These are phyloP conservation scores for Solanum chacoense DNA, from an alignment of 305 asterid species.

Conservation along the genomic window DNA sequence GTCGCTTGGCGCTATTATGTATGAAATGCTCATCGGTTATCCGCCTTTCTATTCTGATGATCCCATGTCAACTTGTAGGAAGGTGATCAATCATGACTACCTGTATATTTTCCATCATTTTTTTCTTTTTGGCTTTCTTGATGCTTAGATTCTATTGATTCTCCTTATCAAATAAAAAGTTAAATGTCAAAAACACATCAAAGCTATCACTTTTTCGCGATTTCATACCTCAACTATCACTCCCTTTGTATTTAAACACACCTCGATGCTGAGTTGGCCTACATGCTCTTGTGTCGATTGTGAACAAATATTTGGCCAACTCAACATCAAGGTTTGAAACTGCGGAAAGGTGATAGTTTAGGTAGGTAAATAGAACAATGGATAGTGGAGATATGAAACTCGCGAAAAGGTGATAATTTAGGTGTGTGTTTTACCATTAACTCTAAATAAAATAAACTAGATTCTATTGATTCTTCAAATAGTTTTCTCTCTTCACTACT, in stretches of 20 bases:
- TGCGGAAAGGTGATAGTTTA: neutral
- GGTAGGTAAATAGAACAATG: neutral
- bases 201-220: neutral
- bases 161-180: neutral
- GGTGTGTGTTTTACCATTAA: neutral
- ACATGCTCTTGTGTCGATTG: neutral
- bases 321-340: neutral
- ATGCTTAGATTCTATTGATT: neutral
- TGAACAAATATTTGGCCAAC: neutral
- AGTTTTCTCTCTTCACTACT: neutral
- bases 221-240: neutral
- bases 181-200: neutral
- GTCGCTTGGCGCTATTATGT: slow-evolving; percentile 73
- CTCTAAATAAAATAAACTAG: neutral
- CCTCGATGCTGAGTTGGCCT: neutral
- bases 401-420: neutral
- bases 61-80: slow-evolving; percentile 92
- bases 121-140: neutral
- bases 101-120: neutral
- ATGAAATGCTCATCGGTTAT: slow-evolving; percentile 60
- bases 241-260: neutral
- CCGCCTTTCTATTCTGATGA: slow-evolving; percentile 96
- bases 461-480: neutral
- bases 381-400: neutral
- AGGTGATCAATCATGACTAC: slow-evolving; percentile 35